These are phyloP conservation scores for Blastobotrys ciferrii DNA, from an alignment of 1,139 yeast genomes.

Conservation along the genomic window DNA sequence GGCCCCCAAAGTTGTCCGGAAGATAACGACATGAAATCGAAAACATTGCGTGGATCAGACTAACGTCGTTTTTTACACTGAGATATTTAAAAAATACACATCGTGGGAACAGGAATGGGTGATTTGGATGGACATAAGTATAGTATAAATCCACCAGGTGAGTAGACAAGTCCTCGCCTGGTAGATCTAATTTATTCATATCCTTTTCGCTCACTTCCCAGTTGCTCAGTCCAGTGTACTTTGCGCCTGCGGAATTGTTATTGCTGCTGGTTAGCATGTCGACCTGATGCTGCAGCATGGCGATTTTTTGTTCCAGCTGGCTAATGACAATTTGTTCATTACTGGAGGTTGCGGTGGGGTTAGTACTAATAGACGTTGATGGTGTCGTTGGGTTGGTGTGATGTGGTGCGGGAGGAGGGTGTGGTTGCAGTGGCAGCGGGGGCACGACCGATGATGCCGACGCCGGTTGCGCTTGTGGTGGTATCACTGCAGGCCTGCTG, in stretches of 20 bases:
- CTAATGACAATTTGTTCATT: background rate
- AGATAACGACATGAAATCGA: conserved; percentile 43
- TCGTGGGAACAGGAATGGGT: conserved; percentile 48
- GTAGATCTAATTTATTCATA: conserved; percentile 43
- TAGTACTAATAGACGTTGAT: background rate
- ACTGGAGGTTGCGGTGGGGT: background rate
- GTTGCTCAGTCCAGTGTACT: conserved; percentile 6
- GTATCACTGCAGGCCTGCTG: background rate
- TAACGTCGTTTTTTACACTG: conserved; percentile 40
- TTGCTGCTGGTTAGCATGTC: background rate
- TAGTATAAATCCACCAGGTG: conserved; percentile 49
- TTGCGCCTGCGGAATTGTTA: background rate
- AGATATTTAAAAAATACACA: conserved; percentile 39
- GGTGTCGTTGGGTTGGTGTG: background rate
- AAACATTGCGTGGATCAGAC: conserved; percentile 49
- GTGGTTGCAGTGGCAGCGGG: background rate
- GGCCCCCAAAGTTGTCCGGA: conserved; percentile 17
- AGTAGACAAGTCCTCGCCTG: conserved; percentile 42
- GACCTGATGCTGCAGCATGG: conserved; percentile 1
- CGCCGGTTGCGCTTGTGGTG: background rate
- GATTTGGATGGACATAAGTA: conserved; percentile 47
- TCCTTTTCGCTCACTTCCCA: conserved; percentile 20
- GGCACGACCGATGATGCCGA: background rate
- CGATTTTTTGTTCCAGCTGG: conserved; percentile 4
- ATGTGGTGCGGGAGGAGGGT: background rate